phyloP scores from a whole-genome alignment of 805 yeast genomes.

The Yamadazyma laniorum region DNA sequence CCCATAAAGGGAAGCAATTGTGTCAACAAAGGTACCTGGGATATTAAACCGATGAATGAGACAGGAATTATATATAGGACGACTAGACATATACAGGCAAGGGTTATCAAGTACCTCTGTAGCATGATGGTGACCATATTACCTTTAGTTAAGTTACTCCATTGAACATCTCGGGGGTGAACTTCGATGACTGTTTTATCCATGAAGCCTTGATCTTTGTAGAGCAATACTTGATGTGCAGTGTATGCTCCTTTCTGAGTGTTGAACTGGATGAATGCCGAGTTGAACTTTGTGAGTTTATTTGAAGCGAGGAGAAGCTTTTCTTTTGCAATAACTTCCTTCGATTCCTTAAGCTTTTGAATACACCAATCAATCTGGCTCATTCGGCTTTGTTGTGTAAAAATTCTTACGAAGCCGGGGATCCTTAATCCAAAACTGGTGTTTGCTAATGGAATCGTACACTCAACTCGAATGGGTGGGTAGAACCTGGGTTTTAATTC shows the following conservation, averaged over 20 bases:
- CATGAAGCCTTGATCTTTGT: constrained; percentile 42
- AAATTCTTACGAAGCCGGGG: constrained; percentile 29
- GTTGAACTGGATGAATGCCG: constrained; percentile 63
- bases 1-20: constrained; percentile 57
- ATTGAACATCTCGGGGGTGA: constrained; percentile 65
- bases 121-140: constrained; percentile 35
- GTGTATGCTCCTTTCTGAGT: constrained; percentile 57
- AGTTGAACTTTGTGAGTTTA: constrained; percentile 29
- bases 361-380: constrained; percentile 29
- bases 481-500: constrained; percentile 20
- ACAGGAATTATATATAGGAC: constrained; percentile 77
- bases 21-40: constrained; percentile 69
- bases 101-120: constrained; percentile 44
- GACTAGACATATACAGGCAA: constrained; percentile 49
- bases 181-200: constrained; percentile 49
- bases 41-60: constrained; percentile 70
- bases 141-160: constrained; percentile 57
- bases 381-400: constrained; percentile 21
- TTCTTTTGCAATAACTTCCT: constrained; percentile 18
- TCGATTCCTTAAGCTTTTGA: constrained; percentile 16
- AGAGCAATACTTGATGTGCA: constrained; percentile 57
- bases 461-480: constrained; percentile 30
- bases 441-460: constrained; percentile 2
- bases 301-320: constrained; percentile 18
- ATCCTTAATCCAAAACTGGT: constrained; percentile 17